Evolutionary conservation across 108 stramenopile genomes (phyloP).

Genomic region (Fragilariopsis cylindrus): DNA sequence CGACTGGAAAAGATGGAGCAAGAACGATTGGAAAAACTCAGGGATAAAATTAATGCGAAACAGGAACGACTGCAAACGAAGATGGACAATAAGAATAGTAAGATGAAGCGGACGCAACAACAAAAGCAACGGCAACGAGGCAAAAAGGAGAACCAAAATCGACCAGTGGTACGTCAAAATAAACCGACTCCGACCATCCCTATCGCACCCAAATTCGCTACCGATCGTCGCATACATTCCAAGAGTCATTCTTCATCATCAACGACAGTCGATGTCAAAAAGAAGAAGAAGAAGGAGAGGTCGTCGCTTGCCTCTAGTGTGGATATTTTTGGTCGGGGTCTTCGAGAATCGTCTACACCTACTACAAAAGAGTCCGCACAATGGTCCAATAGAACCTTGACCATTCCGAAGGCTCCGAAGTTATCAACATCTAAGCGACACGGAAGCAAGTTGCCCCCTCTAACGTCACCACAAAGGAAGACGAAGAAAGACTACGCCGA

Average conservation of each 20-base stretch:
- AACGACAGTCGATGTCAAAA: not conserved
- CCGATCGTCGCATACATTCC: slow-evolving; percentile 20
- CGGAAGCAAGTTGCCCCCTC: not conserved
- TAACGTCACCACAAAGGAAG: not conserved
- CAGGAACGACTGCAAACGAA: slow-evolving; percentile 10
- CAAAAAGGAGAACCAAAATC: slow-evolving; percentile 7
- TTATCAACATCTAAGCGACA: slow-evolving; percentile 24
- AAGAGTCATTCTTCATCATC: not conserved
- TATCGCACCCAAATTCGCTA: slow-evolving; percentile 25
- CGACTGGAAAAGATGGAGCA: slow-evolving; percentile 22
- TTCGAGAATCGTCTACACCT: slow-evolving; percentile 13
- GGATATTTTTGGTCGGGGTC: slow-evolving; percentile 11
- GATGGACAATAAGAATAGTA: not conserved
- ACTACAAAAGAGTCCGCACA: not conserved
- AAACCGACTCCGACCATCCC: slow-evolving; percentile 26
- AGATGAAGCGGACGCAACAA: not conserved
- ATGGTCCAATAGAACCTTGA: slow-evolving; percentile 1
- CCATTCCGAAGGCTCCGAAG: slow-evolving; percentile 39
- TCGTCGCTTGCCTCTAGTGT: slow-evolving; percentile 13
- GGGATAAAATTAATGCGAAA: slow-evolving; percentile 17
- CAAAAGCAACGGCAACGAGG: not conserved
- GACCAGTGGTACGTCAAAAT: not conserved
- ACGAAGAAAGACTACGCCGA: not conserved
- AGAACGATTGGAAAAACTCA: slow-evolving; percentile 30
- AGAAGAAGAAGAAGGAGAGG: slow-evolving; percentile 3